phyloP scores from a whole-genome alignment of 1,284 basidiomycete species.

The Apiotrichum gracile region DNA sequence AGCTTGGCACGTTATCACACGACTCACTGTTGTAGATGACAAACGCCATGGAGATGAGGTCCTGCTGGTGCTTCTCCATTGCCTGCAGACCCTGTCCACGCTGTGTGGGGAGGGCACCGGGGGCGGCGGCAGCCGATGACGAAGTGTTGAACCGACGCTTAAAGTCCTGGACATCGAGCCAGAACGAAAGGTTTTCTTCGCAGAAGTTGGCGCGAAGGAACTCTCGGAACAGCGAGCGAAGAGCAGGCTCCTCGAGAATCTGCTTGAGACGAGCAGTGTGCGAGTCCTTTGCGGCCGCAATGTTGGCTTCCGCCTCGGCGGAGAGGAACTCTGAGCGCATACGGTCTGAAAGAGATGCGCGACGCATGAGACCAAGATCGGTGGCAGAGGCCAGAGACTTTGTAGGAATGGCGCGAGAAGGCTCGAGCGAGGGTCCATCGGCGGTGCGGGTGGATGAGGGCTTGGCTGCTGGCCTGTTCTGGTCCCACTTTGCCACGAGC shows the following conservation, averaged over 20 bases:
- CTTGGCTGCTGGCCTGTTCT: constrained; percentile 11
- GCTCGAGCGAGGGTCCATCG: background rate
- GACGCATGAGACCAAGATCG: constrained; percentile 66
- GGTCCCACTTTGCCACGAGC: constrained; percentile 74
- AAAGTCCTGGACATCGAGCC: constrained; percentile 95
- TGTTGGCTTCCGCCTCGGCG: constrained; percentile 4
- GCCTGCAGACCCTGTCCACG: constrained; percentile 61
- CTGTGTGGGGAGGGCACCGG: constrained; percentile 50
- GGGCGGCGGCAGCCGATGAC: constrained; percentile 73
- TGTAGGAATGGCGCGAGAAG: constrained; percentile 10
- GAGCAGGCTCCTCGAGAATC: constrained; percentile 87
- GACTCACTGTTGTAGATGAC: constrained; percentile 58
- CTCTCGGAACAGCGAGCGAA: constrained; percentile 86
- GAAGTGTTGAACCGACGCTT: constrained; percentile 93
- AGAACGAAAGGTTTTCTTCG: constrained; percentile 96
- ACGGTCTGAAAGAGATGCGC: constrained; percentile 70
- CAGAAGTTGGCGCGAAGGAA: constrained; percentile 92
- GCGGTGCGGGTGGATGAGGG: constrained; percentile 7
- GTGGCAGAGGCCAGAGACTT: constrained; percentile 34
- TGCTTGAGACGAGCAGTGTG: constrained; percentile 85
- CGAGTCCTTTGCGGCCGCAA: constrained; percentile 59
- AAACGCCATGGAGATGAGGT: constrained; percentile 88
- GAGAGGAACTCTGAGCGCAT: constrained; percentile 49
- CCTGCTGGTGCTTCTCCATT: constrained; percentile 96
- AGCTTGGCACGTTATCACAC: background rate